Conservation (phyloP, 140 eudicot species). For the Ambrosia hybrid region DNA sequence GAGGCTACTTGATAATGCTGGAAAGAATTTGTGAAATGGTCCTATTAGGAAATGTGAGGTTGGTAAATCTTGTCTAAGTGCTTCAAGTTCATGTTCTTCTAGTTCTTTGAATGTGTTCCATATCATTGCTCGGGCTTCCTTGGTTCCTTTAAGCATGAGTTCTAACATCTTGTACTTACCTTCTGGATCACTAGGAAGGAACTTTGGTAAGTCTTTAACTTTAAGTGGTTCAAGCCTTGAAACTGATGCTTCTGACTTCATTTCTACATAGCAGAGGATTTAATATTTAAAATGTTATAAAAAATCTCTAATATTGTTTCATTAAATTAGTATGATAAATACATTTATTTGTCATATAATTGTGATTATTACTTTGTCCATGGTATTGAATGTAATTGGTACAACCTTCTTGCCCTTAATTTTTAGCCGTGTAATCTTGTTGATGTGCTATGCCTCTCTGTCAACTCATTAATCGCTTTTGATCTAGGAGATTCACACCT, state of each 20-base stretch:
- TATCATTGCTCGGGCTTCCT: constrained; percentile 8
- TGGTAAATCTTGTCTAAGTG: no score
- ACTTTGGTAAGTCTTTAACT: constrained; percentile 19
- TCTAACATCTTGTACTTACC: not conserved
- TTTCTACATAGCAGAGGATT: not conserved
- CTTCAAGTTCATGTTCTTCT: constrained; percentile 21
- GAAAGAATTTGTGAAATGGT: constrained; percentile 30
- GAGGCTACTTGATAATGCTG: constrained; percentile 23
- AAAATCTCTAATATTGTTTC: no score
- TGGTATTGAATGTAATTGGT: no score
- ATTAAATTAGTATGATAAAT: no score
- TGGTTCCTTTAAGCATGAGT: constrained; percentile 11
- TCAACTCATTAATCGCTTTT: no score
- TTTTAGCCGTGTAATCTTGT: no score
- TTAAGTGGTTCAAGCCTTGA: constrained; percentile 11
- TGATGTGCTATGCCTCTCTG: no score
- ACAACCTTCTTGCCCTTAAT: no score
- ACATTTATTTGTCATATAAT: no score
- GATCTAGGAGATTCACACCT: no score
- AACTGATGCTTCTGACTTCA: constrained; percentile 6
- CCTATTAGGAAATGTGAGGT: constrained; percentile 22
- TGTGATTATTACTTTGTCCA: no score
- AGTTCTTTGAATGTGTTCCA: constrained; percentile 34
- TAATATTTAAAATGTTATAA: no score
- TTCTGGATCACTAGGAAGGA: constrained; percentile 6